Evolutionary conservation across 805 yeast species (phyloP).

Genomic region (Candida orba): DNA sequence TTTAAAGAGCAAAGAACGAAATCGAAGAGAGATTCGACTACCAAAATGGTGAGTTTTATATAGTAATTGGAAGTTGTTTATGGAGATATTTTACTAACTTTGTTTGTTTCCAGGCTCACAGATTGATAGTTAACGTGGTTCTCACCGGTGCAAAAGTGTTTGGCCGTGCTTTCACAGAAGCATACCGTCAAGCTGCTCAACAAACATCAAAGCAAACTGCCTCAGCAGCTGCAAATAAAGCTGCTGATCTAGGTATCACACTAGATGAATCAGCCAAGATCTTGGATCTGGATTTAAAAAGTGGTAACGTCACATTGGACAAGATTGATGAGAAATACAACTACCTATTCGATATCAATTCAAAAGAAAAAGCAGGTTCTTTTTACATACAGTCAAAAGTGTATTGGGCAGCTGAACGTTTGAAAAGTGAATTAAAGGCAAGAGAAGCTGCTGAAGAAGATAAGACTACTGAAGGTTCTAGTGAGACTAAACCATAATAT

Average conservation of each 20-base stretch:
- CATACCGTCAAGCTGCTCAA: conserved; percentile 93
- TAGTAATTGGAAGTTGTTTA: neutral
- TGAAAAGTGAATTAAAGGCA: conserved; percentile 68
- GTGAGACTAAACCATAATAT: conserved; percentile 1
- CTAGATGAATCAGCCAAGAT: conserved; percentile 90
- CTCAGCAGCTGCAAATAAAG: conserved; percentile 38
- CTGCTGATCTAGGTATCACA: conserved; percentile 63
- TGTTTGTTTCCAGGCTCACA: conserved; percentile 57
- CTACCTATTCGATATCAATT: conserved; percentile 79
- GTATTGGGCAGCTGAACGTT: conserved; percentile 87
- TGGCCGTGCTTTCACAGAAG: conserved; percentile 94
- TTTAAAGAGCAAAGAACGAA: neutral
- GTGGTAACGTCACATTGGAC: conserved; percentile 43
- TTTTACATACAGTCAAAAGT: conserved; percentile 91
- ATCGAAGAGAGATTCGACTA: neutral
- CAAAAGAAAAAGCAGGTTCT: conserved; percentile 93
- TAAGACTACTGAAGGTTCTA: neutral
- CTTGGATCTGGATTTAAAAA: conserved; percentile 62
- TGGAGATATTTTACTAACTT: neutral
- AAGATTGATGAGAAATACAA: conserved; percentile 65
- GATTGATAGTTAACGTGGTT: conserved; percentile 81
- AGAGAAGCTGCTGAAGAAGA: conserved; percentile 29
- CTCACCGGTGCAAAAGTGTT: conserved; percentile 94
- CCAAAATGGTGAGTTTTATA: neutral
- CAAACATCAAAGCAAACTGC: conserved; percentile 74